Percentiles rank a stretch among this genome's conserved stretches.
These are phyloP conservation scores for Hypoxylon lienhwacheense DNA, from an alignment of 495 filamentous ascomycete species.

Conservation along the genomic window DNA sequence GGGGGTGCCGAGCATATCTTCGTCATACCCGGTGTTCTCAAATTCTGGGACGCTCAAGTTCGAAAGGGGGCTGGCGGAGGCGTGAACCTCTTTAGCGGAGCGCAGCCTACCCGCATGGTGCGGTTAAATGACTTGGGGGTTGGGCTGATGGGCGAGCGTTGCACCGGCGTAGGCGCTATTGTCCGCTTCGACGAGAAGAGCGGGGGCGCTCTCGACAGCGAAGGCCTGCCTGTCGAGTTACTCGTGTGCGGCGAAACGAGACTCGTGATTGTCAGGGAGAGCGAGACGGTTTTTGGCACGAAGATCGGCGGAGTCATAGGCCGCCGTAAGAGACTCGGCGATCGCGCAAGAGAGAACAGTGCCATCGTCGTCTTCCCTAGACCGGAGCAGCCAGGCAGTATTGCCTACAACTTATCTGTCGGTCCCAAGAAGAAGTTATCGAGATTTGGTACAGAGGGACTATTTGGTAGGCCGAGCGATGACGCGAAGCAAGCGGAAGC, in stretches of 20 bases:
- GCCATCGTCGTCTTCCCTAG: constrained; percentile 49
- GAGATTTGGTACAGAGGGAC: constrained; percentile 3
- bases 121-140: constrained; percentile 54
- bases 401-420: constrained; percentile 52
- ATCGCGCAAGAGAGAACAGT: constrained; percentile 36
- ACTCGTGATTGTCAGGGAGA: constrained; percentile 60
- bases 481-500: constrained; percentile 4
- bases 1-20: constrained; percentile 60
- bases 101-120: constrained; percentile 50
- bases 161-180: constrained; percentile 61
- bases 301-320: constrained; percentile 43
- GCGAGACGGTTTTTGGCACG: constrained; percentile 40
- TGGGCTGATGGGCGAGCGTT: constrained; percentile 66
- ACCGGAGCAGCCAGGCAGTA: constrained; percentile 44
- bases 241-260: constrained; percentile 67
- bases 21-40: constrained; percentile 64
- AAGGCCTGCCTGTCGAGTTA: constrained; percentile 57
- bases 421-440: constrained; percentile 28
- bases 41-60: constrained; percentile 64
- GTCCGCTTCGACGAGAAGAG: constrained; percentile 40
- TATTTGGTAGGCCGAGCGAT: constrained; percentile 33
- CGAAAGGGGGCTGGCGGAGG: constrained; percentile 61
- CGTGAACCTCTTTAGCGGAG: constrained; percentile 59
- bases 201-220: constrained; percentile 39
- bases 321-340: constrained; percentile 31